These are phyloP conservation scores for Nicotiana undulata DNA, from an alignment of 257 asterid species.

Conservation along the genomic window DNA sequence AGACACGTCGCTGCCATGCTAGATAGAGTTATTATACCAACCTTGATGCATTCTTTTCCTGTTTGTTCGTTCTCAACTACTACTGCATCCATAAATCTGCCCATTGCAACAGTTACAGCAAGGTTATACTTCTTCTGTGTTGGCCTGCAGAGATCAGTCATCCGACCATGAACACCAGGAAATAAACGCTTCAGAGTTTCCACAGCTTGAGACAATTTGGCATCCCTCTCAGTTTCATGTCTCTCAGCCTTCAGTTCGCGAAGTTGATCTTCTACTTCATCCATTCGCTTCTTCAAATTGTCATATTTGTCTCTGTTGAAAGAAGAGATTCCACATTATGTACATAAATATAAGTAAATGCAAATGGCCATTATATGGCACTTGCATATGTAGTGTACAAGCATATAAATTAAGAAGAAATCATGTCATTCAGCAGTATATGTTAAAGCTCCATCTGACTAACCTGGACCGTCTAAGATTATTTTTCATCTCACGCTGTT, in stretches of 20 bases:
- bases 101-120: slow-evolving; percentile 99
- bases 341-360: not conserved
- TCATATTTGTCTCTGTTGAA: slow-evolving; percentile 57
- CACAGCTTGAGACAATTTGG: slow-evolving; percentile 80
- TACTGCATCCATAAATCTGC: slow-evolving; percentile 98
- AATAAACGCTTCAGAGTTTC: slow-evolving; percentile 87
- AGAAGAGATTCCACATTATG: slow-evolving; percentile 16
- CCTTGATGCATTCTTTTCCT: slow-evolving; percentile 99
- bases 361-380: slow-evolving; percentile 1
- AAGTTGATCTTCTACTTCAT: slow-evolving; percentile 69
- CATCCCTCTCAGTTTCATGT: slow-evolving; percentile 91
- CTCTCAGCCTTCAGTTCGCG: slow-evolving; percentile 96
- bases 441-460: not conserved
- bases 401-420: not conserved
- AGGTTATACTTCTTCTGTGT: slow-evolving; percentile 88
- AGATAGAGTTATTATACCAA: slow-evolving; percentile 8
- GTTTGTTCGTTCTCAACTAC: slow-evolving; percentile 93
- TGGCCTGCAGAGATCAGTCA: slow-evolving; percentile 97
- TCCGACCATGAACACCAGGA: slow-evolving; percentile 97
- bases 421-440: not conserved
- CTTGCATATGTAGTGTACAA: not conserved
- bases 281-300: slow-evolving; percentile 63
- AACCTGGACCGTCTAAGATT: slow-evolving; percentile 77
- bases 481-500: slow-evolving; percentile 77
- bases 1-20: not conserved